These are phyloP conservation scores for Fusarium torulosum DNA, from an alignment of 2,329 filamentous ascomycete species.

Conservation along the genomic window DNA sequence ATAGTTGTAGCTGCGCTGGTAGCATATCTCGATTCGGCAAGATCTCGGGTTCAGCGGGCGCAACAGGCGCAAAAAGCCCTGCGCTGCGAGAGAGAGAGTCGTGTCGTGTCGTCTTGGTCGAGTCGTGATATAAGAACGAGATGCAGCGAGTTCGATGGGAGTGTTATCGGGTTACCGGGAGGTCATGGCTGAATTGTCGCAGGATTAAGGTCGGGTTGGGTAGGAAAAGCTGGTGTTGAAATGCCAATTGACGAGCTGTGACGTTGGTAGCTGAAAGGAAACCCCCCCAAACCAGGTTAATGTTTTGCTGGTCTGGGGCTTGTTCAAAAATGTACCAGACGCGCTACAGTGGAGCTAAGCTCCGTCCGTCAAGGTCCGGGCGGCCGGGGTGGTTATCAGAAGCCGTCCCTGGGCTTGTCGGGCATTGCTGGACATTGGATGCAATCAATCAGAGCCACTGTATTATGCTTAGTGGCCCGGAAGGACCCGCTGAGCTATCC, in stretches of 20 bases:
- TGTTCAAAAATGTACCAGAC: conserved; percentile 36
- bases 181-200: conserved; percentile 40
- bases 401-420: conserved; percentile 29
- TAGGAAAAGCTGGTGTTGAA: conserved; percentile 36
- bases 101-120: conserved; percentile 18
- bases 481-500: conserved; percentile 45
- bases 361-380: conserved; percentile 20
- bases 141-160: conserved; percentile 10
- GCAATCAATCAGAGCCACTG: conserved; percentile 47
- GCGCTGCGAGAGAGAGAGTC: conserved; percentile 15
- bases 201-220: conserved; percentile 11
- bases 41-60: conserved; percentile 30
- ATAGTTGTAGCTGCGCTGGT: conserved; percentile 37
- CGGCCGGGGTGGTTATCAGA: conserved; percentile 32
- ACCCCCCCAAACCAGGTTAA: conserved; percentile 36
- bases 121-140: conserved; percentile 14
- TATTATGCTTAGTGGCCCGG: conserved; percentile 49
- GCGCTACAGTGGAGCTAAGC: conserved; percentile 31
- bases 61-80: conserved; percentile 29
- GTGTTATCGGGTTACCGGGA: conserved; percentile 36
- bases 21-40: conserved; percentile 52
- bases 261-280: conserved; percentile 40
- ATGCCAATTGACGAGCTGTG: conserved; percentile 42
- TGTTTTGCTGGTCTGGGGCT: conserved; percentile 20
- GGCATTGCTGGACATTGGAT: conserved; percentile 19